A percentile compares a stretch with the other conserved stretches of the same genome.
phyloP scores from a whole-genome alignment of 257 asterid species.

The Rauvolfia tetraphylla region DNA sequence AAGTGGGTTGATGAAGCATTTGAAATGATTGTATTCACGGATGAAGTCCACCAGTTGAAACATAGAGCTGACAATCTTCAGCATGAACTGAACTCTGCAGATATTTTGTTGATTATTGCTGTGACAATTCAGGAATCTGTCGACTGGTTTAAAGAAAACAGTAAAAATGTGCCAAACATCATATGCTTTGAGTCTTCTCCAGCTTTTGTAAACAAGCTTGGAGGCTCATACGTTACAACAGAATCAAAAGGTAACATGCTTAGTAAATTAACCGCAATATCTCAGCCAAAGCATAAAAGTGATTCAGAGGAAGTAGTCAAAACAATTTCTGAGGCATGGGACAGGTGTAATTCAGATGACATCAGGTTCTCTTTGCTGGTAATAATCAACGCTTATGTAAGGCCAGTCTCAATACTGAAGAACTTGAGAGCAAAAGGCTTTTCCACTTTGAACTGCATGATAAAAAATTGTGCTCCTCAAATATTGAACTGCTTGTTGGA shows the following conservation, averaged over 20 bases:
- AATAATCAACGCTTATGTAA: constrained; percentile 70
- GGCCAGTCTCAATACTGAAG: constrained; percentile 62
- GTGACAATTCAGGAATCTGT: constrained; percentile 58
- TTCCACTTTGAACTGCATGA: constrained; percentile 76
- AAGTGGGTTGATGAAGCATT: constrained; percentile 83
- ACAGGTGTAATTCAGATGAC: constrained; percentile 72
- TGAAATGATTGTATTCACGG: constrained; percentile 68
- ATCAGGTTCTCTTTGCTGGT: constrained; percentile 80
- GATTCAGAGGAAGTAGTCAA: constrained; percentile 50
- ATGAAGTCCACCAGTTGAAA: constrained; percentile 30
- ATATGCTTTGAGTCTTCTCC: constrained; percentile 79
- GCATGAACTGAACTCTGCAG: constrained; percentile 35
- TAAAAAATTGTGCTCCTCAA: constrained; percentile 73
- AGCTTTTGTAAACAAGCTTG: constrained; percentile 52
- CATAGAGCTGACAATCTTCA: constrained; percentile 28
- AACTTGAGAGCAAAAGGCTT: constrained; percentile 88
- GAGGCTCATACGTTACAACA: constrained; percentile 46
- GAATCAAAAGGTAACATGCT: constrained; percentile 36
- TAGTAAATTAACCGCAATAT: constrained; percentile 39
- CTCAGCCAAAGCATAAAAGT: constrained; percentile 39
- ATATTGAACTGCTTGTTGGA: constrained; percentile 78
- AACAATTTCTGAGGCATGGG: constrained; percentile 77
- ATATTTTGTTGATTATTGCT: constrained; percentile 61
- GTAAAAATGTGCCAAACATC: constrained; percentile 40
- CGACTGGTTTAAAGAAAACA: constrained; percentile 49